phyloP scores from a whole-genome alignment of 148 eudicot species.

The Vaccinium vitisidaea region DNA sequence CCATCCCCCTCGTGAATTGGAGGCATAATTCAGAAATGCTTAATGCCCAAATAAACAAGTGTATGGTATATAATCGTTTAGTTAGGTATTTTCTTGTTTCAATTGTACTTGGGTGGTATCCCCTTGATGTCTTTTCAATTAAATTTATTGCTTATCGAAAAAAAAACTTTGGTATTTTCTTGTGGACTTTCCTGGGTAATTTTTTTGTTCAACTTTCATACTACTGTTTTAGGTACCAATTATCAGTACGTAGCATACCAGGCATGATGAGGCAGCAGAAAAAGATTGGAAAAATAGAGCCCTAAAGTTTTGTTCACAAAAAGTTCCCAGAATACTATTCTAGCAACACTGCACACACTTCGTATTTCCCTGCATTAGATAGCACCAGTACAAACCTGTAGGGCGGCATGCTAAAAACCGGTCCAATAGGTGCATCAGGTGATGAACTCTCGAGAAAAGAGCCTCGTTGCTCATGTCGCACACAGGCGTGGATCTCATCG shows the following conservation, averaged over 20 bases:
- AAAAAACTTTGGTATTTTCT: neutral
- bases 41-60: neutral
- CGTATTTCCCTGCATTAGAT: neutral
- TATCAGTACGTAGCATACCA: neutral
- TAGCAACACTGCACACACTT: neutral
- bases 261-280: neutral
- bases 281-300: neutral
- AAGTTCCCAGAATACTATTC: neutral
- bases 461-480: constrained; percentile 40
- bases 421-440: constrained; percentile 69
- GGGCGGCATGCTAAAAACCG: constrained; percentile 81
- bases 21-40: neutral
- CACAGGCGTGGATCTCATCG: constrained; percentile 27
- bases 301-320: neutral
- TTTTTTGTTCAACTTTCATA: neutral
- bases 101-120: too few relatives aligned
- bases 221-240: neutral
- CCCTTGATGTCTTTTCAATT: too few relatives aligned
- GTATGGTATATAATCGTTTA: neutral
- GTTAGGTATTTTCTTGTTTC: neutral
- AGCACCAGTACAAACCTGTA: constrained; percentile 37
- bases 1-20: neutral
- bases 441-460: constrained; percentile 48
- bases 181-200: neutral
- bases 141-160: too few relatives aligned